Evolutionary conservation across 768 basidiomycete species (phyloP), one percentile per base, ranked within the genome.

Genomic region (Lactarius akahatsu): DNA sequence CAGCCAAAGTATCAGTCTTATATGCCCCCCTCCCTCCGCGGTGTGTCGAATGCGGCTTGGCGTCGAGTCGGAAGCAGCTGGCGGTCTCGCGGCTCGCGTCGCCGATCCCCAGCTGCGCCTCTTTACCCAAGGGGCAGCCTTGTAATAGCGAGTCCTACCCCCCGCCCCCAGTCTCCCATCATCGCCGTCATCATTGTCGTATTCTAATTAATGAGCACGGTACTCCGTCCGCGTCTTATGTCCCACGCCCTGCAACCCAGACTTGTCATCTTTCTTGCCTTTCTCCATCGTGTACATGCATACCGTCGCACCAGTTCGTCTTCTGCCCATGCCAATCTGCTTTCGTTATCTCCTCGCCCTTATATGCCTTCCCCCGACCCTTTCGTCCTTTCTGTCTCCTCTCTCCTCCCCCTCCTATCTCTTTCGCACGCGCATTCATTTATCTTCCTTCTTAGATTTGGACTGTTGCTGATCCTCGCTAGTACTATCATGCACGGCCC

Each of bases 11-110:
- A 43, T 18, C 23, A 45, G 13, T 20, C 57, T 4, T 65, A 63
- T 18, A 32, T 54, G 16, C 63, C 64, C 10, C 68, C 64, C 41
- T 57, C 8, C 62, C 28, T 3, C 15, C 41, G 61, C 8, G 62
- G 64, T 10, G 67, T 64, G 16, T 45, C 61, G 30, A 69, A 66
- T 5, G 23, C 61, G 4, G 36, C 54, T 26, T 13, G 32, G 15
- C 64, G 67, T 1, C 67, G 59, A 1, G 70, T 70, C 34, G 70
- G 61, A 20, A 62, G 70, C 1, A 69, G 7, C 30, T 63, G 40
- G 61, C 34, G 11, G 26, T 67, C 32, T 56, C 62, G 23, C 58
- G 52, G 0, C 34, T 56, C 13, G 57, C 57, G 34, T 67, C 62
- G 8, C 66, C 57, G 16, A 47, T 56, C 38, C 50, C 62, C 2